These are phyloP conservation scores for Bremia lactucae DNA, from an alignment of 352 stramenopile genomes.

Conservation along the genomic window DNA sequence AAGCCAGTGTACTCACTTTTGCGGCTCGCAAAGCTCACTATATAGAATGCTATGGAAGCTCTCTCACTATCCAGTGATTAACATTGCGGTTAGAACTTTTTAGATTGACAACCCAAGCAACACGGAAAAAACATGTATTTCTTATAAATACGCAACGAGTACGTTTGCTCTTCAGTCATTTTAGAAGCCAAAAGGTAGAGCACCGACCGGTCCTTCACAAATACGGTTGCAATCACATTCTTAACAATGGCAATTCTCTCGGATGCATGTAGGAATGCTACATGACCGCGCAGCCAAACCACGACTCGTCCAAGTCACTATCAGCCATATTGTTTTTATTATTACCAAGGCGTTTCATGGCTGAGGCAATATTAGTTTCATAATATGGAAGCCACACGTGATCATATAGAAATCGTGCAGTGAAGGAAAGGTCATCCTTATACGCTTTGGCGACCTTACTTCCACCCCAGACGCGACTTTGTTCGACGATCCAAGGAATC, in stretches of 20 bases:
- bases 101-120: no score
- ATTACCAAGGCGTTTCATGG: conserved; percentile 61
- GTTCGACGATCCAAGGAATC: conserved; percentile 76
- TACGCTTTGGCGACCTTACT: conserved; percentile 44
- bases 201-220: conserved; percentile 3
- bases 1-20: no score
- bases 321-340: conserved; percentile 21
- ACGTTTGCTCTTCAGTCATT: conserved; percentile 16
- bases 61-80: no score
- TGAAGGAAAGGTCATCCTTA: conserved; percentile 66
- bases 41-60: no score
- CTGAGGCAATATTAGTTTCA: conserved; percentile 45
- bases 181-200: conserved; percentile 6
- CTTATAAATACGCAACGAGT: conserved; percentile 28
- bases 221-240: background rate
- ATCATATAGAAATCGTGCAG: conserved; percentile 65
- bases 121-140: conserved; percentile 7
- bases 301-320: conserved; percentile 33
- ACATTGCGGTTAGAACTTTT: no score
- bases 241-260: conserved; percentile 5
- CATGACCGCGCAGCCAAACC: conserved; percentile 58
- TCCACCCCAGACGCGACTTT: conserved; percentile 58
- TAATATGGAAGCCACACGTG: conserved; percentile 73
- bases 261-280: conserved; percentile 14
- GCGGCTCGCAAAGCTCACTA: no score